A percentile compares a stretch with the other conserved stretches of the same genome.
Evolutionary conservation across 2,329 filamentous ascomycete species (phyloP).

Genomic region (Pseudogymnoascus destructans): DNA sequence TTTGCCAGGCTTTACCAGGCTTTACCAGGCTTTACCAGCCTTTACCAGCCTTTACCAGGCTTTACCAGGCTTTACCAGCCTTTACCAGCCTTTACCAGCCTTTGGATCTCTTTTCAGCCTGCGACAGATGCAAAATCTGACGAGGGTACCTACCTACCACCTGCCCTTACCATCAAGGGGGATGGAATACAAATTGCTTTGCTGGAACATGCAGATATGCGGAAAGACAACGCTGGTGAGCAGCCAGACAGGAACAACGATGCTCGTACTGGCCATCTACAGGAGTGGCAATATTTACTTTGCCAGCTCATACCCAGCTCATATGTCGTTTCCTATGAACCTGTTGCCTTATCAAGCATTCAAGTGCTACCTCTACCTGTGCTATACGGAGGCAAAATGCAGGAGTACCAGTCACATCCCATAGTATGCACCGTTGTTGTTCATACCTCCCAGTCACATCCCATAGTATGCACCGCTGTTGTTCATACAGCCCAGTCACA

Average conservation of each 20-base stretch:
- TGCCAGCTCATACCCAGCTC: constrained; percentile 6
- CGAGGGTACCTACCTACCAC: background rate
- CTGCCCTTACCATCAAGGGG: background rate
- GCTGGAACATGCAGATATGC: constrained; percentile 1
- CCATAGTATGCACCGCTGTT: constrained; percentile 4
- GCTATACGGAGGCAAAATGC: background rate
- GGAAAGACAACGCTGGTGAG: background rate
- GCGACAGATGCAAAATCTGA: constrained; percentile 8
- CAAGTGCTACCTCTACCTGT: background rate
- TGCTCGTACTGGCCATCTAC: background rate
- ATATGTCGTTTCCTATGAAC: constrained; percentile 1
- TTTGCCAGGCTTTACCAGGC: constrained; percentile 1
- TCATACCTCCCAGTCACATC: constrained; percentile 8
- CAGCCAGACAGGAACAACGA: background rate
- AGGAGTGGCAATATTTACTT: constrained; percentile 5
- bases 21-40: no score
- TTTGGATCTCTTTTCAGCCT: constrained; percentile 5
- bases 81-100: background rate
- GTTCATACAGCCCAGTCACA: constrained; percentile 9
- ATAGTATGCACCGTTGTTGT: constrained; percentile 6
- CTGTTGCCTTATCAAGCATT: background rate
- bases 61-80: no score
- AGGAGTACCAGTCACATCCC: constrained; percentile 6
- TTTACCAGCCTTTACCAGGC: background rate
- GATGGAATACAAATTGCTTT: constrained; percentile 5